A percentile compares a stretch with the other conserved stretches of the same genome.
phyloP scores from a whole-genome alignment of 805 yeast species.

The Teunomyces atbi region DNA sequence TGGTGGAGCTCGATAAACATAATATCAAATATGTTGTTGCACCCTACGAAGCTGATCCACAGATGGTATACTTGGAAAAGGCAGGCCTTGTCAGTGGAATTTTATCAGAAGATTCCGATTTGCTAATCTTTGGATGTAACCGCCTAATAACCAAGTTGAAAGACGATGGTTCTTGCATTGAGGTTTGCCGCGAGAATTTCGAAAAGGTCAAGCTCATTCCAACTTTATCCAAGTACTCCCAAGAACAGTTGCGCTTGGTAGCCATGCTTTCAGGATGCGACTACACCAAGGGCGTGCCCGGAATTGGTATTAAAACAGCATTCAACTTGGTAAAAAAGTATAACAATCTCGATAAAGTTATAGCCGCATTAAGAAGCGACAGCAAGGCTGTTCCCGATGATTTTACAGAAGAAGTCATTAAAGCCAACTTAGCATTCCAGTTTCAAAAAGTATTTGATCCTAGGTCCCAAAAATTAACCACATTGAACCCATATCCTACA shows the following conservation, averaged over 20 bases:
- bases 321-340: conserved; percentile 54
- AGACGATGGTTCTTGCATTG: conserved; percentile 71
- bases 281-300: conserved; percentile 82
- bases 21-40: conserved; percentile 80
- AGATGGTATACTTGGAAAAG: conserved; percentile 85
- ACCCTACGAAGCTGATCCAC: conserved; percentile 98
- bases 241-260: conserved; percentile 63
- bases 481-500: conserved; percentile 57
- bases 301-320: conserved; percentile 80
- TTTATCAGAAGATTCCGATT: conserved; percentile 91
- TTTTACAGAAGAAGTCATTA: conserved; percentile 57
- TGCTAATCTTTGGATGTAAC: conserved; percentile 82
- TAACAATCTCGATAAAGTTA: conserved; percentile 51
- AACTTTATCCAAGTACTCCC: conserved; percentile 49
- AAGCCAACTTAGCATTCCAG: conserved; percentile 77
- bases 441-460: conserved; percentile 88
- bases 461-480: conserved; percentile 39
- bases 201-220: conserved; percentile 43
- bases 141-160: conserved; percentile 77
- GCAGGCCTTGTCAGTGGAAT: conserved; percentile 77
- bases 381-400: conserved; percentile 59
- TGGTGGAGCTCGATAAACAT: conserved; percentile 61
- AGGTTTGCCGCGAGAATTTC: conserved; percentile 60
- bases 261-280: conserved; percentile 97
- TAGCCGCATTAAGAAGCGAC: conserved; percentile 56